These are phyloP conservation scores for Penicillium lagena DNA, from an alignment of 495 filamentous ascomycete genomes.

Conservation along the genomic window DNA sequence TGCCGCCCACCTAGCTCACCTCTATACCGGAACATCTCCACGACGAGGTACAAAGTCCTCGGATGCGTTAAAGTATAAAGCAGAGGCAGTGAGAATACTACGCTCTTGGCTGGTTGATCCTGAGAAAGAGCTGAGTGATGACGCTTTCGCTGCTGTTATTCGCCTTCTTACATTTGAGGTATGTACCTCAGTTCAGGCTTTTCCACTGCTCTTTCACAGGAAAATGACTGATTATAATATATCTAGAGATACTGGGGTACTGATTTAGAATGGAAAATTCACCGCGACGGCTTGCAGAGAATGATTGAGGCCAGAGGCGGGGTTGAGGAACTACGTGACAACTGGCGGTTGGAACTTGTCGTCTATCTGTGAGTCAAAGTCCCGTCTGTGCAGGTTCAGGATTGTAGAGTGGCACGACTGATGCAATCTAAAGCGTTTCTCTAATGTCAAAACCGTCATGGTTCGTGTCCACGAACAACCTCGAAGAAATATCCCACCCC, in stretches of 20 bases:
- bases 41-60: slow-evolving; percentile 5
- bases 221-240: neutral
- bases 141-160: slow-evolving; percentile 21
- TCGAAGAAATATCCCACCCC: slow-evolving; percentile 5
- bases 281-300: slow-evolving; percentile 18
- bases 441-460: slow-evolving; percentile 23
- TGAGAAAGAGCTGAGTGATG: slow-evolving; percentile 17
- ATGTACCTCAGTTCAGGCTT: neutral
- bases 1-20: slow-evolving; percentile 18
- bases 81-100: slow-evolving; percentile 18
- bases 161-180: slow-evolving; percentile 25
- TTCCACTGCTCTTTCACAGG: neutral
- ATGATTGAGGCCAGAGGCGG: slow-evolving; percentile 25
- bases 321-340: slow-evolving; percentile 10
- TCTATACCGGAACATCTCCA: slow-evolving; percentile 11
- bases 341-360: slow-evolving; percentile 22
- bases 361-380: slow-evolving; percentile 16
- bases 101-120: slow-evolving; percentile 15
- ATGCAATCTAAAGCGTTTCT: slow-evolving; percentile 12
- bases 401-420: no score
- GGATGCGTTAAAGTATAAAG: slow-evolving; percentile 14
- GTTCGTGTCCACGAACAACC: slow-evolving; percentile 19
- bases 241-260: slow-evolving; percentile 24
- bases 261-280: slow-evolving; percentile 19
- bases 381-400: no score